Evolutionary conservation across 192 early-diverging fungal genomes (phyloP).

Genomic region (Paraglomus brasilianum): DNA sequence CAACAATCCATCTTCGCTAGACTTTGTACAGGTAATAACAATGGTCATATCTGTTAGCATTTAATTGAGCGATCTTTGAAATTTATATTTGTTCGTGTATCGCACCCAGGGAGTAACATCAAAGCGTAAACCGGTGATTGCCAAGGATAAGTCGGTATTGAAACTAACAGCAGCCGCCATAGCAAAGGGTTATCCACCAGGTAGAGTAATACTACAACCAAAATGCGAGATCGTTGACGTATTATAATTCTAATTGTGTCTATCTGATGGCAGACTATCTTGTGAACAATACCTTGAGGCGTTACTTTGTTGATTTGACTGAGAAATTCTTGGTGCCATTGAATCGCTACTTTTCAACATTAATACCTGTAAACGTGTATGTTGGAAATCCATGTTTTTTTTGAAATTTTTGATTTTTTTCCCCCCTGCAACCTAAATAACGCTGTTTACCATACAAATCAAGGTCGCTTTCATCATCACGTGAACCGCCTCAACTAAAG

Average conservation of each 20-base stretch:
- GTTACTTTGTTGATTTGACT: conserved; percentile 91
- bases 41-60: not conserved
- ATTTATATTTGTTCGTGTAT: not conserved
- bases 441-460: no score
- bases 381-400: conserved; percentile 13
- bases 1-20: conserved; percentile 32
- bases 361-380: conserved; percentile 71
- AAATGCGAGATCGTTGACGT: not conserved
- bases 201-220: conserved; percentile 31
- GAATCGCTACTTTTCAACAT: conserved; percentile 87
- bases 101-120: conserved; percentile 46
- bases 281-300: conserved; percentile 89
- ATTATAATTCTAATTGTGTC: no score
- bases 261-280: conserved; percentile 49
- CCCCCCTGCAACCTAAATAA: no score
- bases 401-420: no score
- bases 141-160: conserved; percentile 79
- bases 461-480: conserved; percentile 32
- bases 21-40: conserved; percentile 48
- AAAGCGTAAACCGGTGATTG: conserved; percentile 80
- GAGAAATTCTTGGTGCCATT: conserved; percentile 94
- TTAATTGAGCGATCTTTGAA: not conserved
- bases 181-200: conserved; percentile 67
- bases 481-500: conserved; percentile 62
- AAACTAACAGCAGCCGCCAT: conserved; percentile 73